These are phyloP conservation scores for Circinella umbellata DNA, from an alignment of 371 early-diverging fungal genomes.

Conservation along the genomic window DNA sequence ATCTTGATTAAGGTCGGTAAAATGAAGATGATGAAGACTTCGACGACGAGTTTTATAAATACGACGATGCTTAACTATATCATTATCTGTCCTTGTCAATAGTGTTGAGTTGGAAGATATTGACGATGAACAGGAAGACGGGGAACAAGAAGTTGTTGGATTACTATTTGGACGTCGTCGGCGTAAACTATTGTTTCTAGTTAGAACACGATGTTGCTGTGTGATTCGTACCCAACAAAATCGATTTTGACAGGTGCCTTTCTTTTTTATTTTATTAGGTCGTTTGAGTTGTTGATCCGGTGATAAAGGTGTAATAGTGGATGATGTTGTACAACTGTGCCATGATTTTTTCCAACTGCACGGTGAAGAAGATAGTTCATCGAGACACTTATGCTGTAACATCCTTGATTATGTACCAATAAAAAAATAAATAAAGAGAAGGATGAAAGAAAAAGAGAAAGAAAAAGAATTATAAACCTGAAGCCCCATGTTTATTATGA, in stretches of 20 bases:
- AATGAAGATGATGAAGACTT: conserved; percentile 12
- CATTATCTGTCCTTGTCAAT: not conserved
- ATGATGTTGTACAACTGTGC: not conserved
- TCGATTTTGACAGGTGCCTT: conserved; percentile 7
- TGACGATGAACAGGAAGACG: too few species aligned
- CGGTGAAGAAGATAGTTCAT: not conserved
- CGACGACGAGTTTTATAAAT: conserved; percentile 11
- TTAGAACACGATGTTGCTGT: conserved; percentile 13
- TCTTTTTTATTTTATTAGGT: not conserved
- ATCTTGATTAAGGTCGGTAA: not conserved
- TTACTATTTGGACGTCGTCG: not conserved
- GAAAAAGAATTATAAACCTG: too few species aligned
- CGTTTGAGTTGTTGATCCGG: conserved; percentile 4
- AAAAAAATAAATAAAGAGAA: not conserved
- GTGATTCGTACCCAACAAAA: conserved; percentile 6
- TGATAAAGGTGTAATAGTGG: not conserved
- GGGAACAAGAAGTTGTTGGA: too few species aligned
- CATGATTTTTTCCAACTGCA: conserved; percentile 1
- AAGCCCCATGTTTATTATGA: not conserved
- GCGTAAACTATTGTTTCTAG: conserved; percentile 12
- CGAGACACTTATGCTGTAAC: not conserved
- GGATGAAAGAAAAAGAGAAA: not conserved
- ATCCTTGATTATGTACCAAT: not conserved
- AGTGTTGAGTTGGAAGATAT: not conserved
- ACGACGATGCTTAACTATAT: not conserved